Evolutionary conservation across 345 rosid genomes (phyloP).

Genomic region (Eutrema japonicum): DNA sequence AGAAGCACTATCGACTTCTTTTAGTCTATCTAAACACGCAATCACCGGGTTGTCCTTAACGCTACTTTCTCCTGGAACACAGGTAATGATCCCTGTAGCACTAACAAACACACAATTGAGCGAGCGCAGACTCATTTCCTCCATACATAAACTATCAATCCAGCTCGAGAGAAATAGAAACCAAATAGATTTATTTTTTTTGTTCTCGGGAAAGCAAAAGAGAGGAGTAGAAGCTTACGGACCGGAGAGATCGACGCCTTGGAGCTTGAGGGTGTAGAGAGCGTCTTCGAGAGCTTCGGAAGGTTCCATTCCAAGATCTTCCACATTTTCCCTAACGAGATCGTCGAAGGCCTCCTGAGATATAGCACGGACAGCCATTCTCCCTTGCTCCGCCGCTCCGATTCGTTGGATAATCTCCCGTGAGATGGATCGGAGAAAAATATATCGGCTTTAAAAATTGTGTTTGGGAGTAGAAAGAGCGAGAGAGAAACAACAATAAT

Average conservation of each 20-base stretch:
- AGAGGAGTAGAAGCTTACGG: neutral
- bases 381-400: conserved; percentile 54
- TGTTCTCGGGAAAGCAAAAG: conserved; percentile 15
- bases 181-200: neutral
- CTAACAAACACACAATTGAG: conserved; percentile 24
- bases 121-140: neutral
- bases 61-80: conserved; percentile 70
- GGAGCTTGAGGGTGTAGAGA: conserved; percentile 74
- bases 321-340: conserved; percentile 81
- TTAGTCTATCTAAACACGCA: conserved; percentile 63
- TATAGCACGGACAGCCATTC: conserved; percentile 58
- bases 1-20: conserved; percentile 42
- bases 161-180: conserved; percentile 6
- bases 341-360: conserved; percentile 92
- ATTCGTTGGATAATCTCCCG: conserved; percentile 15
- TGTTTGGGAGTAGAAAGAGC: conserved; percentile 12
- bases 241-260: conserved; percentile 97
- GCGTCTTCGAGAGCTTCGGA: conserved; percentile 91
- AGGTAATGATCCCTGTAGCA: conserved; percentile 68
- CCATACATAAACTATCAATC: neutral
- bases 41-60: conserved; percentile 66
- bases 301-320: conserved; percentile 90
- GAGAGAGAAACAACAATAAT: too few relatives aligned
- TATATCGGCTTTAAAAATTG: neutral
- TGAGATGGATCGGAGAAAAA: neutral